These are phyloP conservation scores for Hanseniaspora guilliermondii DNA, from an alignment of 805 yeast genomes.

Conservation along the genomic window DNA sequence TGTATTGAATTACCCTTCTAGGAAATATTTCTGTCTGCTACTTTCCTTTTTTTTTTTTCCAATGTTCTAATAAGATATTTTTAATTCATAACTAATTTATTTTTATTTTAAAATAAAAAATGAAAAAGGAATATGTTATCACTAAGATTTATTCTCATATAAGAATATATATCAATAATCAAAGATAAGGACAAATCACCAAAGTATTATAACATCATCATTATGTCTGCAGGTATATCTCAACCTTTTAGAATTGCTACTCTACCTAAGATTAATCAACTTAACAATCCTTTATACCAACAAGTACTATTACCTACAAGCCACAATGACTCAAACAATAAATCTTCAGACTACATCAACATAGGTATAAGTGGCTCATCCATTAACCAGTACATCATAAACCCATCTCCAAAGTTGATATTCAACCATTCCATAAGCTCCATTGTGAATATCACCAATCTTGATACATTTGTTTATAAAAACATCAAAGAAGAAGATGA, in stretches of 20 bases:
- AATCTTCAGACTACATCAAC: conserved; percentile 23
- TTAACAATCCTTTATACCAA: conserved; percentile 22
- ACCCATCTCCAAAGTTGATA: conserved; percentile 28
- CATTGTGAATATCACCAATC: conserved; percentile 26
- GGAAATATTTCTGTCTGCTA: no score
- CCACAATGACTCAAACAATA: conserved; percentile 17
- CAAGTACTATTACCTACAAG: conserved; percentile 21
- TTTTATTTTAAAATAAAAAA: no score
- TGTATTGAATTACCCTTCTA: no score
- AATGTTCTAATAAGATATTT: no score
- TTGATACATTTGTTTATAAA: conserved; percentile 19
- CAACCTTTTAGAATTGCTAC: conserved; percentile 27
- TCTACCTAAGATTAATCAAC: conserved; percentile 25
- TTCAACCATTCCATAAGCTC: conserved; percentile 27
- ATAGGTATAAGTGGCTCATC: conserved; percentile 28
- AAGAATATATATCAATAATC: no score
- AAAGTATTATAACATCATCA: not conserved
- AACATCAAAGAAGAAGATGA: conserved; percentile 11
- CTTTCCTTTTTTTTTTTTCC: no score
- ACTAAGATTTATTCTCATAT: no score
- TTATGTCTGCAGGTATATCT: conserved; percentile 20
- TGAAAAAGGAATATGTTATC: no score
- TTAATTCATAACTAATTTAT: no score
- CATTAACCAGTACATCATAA: conserved; percentile 26
- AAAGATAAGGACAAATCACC: not conserved